Conservation (phyloP, 1,284 basidiomycete genomes). For the Waitea zeae region DNA sequence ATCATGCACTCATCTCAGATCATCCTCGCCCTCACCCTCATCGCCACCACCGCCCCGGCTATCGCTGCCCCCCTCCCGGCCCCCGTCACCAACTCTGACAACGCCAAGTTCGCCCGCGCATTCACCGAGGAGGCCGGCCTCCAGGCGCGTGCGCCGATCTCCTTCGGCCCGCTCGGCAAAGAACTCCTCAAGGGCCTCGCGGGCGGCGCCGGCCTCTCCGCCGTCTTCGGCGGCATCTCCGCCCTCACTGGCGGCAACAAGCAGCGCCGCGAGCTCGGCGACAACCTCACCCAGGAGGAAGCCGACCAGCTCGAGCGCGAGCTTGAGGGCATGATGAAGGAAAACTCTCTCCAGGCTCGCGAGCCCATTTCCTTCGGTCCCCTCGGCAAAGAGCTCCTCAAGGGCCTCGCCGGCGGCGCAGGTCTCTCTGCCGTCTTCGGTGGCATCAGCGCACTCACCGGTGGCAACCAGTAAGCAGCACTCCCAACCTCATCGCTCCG, state of each 20-base stretch:
- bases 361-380: neutral
- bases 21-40: neutral
- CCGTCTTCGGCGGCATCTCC: neutral
- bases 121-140: too few relatives aligned
- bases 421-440: neutral
- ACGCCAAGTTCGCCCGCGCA: too few relatives aligned
- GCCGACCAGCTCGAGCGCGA: neutral
- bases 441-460: neutral
- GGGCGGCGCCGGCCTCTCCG: neutral
- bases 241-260: neutral
- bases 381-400: neutral
- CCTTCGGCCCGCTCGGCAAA: neutral
- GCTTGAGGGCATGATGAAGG: neutral
- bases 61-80: neutral
- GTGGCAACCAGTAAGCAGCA: neutral
- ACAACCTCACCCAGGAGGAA: neutral
- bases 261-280: too few relatives aligned
- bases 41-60: too few relatives aligned
- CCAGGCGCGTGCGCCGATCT: neutral
- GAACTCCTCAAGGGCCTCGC: neutral
- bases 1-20: neutral
- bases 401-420: neutral
- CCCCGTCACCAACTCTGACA: too few relatives aligned
- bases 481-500: neutral
- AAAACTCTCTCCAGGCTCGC: neutral